Conservation (phyloP, 371 early-diverging fungal genomes). For the Mortierella sp. region DNA sequence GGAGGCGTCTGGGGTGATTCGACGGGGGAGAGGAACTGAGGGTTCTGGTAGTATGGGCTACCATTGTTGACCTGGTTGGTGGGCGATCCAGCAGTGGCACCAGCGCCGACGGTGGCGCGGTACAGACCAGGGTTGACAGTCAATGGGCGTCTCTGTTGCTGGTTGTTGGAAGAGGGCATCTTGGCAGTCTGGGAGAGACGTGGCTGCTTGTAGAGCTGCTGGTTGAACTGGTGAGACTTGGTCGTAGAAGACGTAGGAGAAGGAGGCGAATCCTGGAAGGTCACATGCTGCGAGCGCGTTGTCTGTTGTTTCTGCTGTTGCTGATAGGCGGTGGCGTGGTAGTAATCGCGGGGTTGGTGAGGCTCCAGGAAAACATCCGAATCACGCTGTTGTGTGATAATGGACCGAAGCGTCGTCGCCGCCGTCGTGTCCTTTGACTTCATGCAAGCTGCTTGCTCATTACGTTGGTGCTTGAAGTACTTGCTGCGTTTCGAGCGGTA, state of each 20-base stretch:
- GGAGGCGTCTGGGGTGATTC: constrained; percentile 37
- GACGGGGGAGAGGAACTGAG: constrained; percentile 35
- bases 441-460: constrained; percentile 4
- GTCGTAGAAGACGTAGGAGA: neutral
- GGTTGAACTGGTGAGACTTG: constrained; percentile 20
- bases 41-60: constrained; percentile 23
- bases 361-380: neutral
- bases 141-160: constrained; percentile 4
- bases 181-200: constrained; percentile 13
- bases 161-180: neutral
- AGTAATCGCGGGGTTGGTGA: neutral
- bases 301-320: constrained; percentile 14
- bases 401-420: neutral
- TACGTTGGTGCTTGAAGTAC: constrained; percentile 14
- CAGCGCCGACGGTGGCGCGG: neutral
- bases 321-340: constrained; percentile 9
- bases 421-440: neutral
- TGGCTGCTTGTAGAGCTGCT: constrained; percentile 28
- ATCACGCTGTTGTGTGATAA: neutral
- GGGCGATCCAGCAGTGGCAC: neutral
- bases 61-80: constrained; percentile 17
- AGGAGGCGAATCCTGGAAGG: constrained; percentile 16
- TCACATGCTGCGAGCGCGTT: constrained; percentile 12
- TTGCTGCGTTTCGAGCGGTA: constrained; percentile 24
- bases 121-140: constrained; percentile 9